A percentile compares a stretch with the other conserved stretches of the same genome.
These are phyloP conservation scores for Monosporozyma solicola DNA, from an alignment of 805 yeast genomes.

Conservation along the genomic window DNA sequence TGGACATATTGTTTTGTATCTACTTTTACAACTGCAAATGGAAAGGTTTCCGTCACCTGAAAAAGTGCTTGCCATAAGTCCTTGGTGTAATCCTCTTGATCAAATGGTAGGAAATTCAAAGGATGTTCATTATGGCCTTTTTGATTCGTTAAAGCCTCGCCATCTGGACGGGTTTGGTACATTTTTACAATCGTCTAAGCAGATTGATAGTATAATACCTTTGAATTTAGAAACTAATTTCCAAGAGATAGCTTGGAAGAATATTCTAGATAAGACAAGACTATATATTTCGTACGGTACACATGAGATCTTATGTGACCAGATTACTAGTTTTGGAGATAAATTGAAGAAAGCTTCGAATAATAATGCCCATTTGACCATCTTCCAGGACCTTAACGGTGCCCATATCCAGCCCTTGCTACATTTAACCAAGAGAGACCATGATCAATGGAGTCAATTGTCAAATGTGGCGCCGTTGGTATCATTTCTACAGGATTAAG, in stretches of 20 bases:
- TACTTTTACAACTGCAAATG: slow-evolving; percentile 9
- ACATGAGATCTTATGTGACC: slow-evolving; percentile 16
- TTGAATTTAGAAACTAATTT: slow-evolving; percentile 16
- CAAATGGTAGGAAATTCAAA: slow-evolving; percentile 2
- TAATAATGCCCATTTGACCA: not conserved
- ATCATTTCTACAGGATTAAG: not conserved
- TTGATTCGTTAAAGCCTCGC: slow-evolving; percentile 12
- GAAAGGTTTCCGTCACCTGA: slow-evolving; percentile 8
- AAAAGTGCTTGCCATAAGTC: slow-evolving; percentile 18
- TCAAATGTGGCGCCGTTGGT: not conserved
- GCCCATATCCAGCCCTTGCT: slow-evolving; percentile 11
- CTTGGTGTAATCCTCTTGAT: slow-evolving; percentile 21
- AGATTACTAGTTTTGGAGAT: slow-evolving; percentile 9
- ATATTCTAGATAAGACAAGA: slow-evolving; percentile 7
- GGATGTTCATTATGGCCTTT: not conserved
- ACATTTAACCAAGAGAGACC: not conserved
- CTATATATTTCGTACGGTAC: slow-evolving; percentile 16
- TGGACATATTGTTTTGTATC: slow-evolving; percentile 15
- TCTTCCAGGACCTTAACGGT: slow-evolving; percentile 9
- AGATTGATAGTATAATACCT: not conserved
- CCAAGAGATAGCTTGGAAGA: slow-evolving; percentile 10
- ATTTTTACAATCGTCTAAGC: not conserved
- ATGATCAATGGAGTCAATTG: not conserved
- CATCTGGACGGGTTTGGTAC: slow-evolving; percentile 5
- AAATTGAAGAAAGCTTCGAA: slow-evolving; percentile 2